phyloP scores from a whole-genome alignment of 768 basidiomycete genomes.

The Auriscalpium orientale region DNA sequence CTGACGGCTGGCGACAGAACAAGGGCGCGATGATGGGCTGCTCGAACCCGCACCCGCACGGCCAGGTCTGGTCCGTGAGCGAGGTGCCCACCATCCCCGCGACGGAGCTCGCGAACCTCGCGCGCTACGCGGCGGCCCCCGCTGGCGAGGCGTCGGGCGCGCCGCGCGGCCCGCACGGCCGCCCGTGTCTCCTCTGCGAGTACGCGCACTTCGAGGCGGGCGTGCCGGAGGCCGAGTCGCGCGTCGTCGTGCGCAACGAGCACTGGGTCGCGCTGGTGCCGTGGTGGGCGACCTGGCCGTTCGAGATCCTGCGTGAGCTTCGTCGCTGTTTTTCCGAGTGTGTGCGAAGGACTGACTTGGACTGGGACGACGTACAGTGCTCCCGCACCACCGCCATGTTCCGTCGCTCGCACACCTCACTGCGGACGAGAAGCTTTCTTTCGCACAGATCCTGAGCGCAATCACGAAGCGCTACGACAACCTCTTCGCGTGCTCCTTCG shows the following conservation, averaged over 20 bases:
- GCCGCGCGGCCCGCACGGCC: slow-evolving; percentile 48
- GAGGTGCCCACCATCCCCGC: slow-evolving; percentile 63
- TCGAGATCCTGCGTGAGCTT: slow-evolving; percentile 62
- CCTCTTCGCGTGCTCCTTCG: slow-evolving; percentile 79
- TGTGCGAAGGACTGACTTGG: background rate
- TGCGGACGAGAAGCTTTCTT: slow-evolving; percentile 48
- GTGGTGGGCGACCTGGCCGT: slow-evolving; percentile 97
- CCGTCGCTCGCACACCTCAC: slow-evolving; percentile 58
- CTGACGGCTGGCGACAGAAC: slow-evolving; percentile 41
- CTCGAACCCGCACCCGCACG: slow-evolving; percentile 91
- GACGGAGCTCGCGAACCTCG: slow-evolving; percentile 54
- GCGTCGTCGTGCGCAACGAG: slow-evolving; percentile 64
- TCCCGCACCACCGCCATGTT: slow-evolving; percentile 75
- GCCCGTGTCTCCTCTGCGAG: slow-evolving; percentile 70
- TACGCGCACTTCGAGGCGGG: slow-evolving; percentile 63
- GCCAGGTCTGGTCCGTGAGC: slow-evolving; percentile 81
- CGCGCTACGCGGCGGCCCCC: slow-evolving; percentile 35
- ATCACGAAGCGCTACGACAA: slow-evolving; percentile 70
- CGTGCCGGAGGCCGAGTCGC: slow-evolving; percentile 34
- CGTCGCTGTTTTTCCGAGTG: background rate
- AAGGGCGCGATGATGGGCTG: slow-evolving; percentile 95
- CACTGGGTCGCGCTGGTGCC: slow-evolving; percentile 84
- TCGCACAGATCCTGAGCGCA: slow-evolving; percentile 60
- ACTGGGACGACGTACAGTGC: slow-evolving; percentile 35
- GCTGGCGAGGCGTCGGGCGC: slow-evolving; percentile 34